phyloP scores from a whole-genome alignment of 1,284 basidiomycete genomes.

The Irpex lacteus region DNA sequence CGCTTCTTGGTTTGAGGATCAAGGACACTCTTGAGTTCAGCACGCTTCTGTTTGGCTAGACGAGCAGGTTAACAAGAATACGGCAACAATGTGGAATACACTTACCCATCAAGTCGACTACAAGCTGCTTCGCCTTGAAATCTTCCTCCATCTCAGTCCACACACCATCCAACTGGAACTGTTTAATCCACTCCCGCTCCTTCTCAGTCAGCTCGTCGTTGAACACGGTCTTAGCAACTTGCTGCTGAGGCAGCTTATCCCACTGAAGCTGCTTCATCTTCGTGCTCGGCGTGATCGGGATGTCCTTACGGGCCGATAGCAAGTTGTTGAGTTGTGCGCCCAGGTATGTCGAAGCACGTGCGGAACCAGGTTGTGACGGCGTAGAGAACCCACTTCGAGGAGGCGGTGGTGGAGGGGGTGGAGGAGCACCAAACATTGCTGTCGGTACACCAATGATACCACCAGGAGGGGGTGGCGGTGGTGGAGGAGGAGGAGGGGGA shows the following conservation, averaged over 20 bases:
- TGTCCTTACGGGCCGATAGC: constrained; percentile 76
- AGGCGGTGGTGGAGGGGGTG: constrained; percentile 32
- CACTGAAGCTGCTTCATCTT: constrained; percentile 99
- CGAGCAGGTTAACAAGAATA: constrained; percentile 1
- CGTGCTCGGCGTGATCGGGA: constrained; percentile 79
- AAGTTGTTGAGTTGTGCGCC: constrained; percentile 54
- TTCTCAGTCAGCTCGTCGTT: constrained; percentile 64
- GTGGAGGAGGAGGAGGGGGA: constrained; percentile 24
- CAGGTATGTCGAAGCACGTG: constrained; percentile 58
- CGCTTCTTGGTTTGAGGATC: constrained; percentile 88
- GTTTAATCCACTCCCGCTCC: constrained; percentile 77
- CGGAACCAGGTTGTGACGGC: constrained; percentile 49
- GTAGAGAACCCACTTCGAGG: constrained; percentile 37
- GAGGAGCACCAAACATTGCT: constrained; percentile 12
- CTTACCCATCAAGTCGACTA: constrained; percentile 78
- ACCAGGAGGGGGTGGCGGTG: constrained; percentile 29
- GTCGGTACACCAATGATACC: constrained; percentile 15
- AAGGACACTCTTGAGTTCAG: constrained; percentile 88
- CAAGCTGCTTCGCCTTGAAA: constrained; percentile 95
- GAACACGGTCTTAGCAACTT: constrained; percentile 85
- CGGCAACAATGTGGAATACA: constrained; percentile 3
- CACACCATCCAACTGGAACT: constrained; percentile 81
- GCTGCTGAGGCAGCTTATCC: constrained; percentile 92
- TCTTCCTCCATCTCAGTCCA: constrained; percentile 98
- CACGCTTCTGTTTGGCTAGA: constrained; percentile 74